Evolutionary conservation across 2,329 filamentous ascomycete genomes (phyloP).

Genomic region (Hirsutella rhossiliensis): DNA sequence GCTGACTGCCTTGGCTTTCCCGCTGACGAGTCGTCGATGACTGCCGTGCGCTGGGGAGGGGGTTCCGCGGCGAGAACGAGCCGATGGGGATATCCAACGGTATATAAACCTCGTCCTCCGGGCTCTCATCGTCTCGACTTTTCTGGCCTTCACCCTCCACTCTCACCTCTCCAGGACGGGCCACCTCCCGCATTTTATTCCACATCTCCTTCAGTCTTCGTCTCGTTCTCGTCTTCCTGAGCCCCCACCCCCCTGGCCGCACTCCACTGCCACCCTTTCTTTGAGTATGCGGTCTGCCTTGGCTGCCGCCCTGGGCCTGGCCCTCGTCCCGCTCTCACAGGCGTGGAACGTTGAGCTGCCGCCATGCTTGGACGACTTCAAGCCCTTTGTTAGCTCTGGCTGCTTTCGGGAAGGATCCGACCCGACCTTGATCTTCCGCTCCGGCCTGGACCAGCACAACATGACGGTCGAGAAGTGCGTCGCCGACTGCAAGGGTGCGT

Average conservation of each 20-base stretch:
- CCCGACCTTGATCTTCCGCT: conserved; percentile 29
- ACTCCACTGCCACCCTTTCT: no score
- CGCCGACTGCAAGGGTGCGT: conserved; percentile 34
- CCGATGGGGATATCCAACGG: not conserved
- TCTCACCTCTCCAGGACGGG: not conserved
- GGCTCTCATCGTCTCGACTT: not conserved
- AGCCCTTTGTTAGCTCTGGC: conserved; percentile 35
- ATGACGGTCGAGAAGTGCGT: conserved; percentile 38
- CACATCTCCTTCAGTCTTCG: not conserved
- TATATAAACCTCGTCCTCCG: not conserved
- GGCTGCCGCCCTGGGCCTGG: conserved; percentile 23
- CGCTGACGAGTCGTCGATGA: not conserved
- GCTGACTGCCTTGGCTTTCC: no score
- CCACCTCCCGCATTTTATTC: not conserved
- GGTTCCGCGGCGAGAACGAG: not conserved
- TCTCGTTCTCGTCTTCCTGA: conserved; percentile 5
- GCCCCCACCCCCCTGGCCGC: conserved; percentile 2
- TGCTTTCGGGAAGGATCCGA: conserved; percentile 30
- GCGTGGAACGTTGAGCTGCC: conserved; percentile 33
- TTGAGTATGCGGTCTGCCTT: conserved; percentile 9
- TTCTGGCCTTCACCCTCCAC: not conserved
- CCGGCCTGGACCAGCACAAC: conserved; percentile 19
- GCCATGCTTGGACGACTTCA: conserved; percentile 29
- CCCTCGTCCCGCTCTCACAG: conserved; percentile 22
- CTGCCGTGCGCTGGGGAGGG: not conserved